These are phyloP conservation scores for Hibiscus mutabilis DNA, from an alignment of 345 rosid genomes.

Conservation along the genomic window DNA sequence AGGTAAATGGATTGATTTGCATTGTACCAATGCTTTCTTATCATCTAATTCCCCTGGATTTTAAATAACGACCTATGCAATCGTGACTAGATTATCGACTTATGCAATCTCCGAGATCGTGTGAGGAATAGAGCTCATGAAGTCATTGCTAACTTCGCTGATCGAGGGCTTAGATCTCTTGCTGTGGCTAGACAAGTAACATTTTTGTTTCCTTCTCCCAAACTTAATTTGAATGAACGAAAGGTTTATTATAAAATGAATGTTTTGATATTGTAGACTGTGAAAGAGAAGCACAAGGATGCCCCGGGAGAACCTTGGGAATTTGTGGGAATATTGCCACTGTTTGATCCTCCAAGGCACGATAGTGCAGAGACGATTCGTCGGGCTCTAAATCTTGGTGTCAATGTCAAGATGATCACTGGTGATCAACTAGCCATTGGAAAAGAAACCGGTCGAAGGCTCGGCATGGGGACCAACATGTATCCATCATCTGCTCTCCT, in stretches of 20 bases:
- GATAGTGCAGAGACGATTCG: slow-evolving; percentile 74
- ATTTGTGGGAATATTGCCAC: slow-evolving; percentile 62
- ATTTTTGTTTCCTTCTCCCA: not conserved
- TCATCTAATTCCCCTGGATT: not conserved
- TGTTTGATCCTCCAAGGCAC: slow-evolving; percentile 75
- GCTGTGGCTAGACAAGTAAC: slow-evolving; percentile 49
- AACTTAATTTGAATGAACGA: not conserved
- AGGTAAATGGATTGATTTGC: slow-evolving; percentile 26
- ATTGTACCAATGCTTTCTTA: not conserved
- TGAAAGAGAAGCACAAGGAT: slow-evolving; percentile 50
- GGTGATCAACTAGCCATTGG: slow-evolving; percentile 76
- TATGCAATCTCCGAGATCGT: slow-evolving; percentile 46
- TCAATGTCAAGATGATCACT: slow-evolving; percentile 73
- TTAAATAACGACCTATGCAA: not conserved
- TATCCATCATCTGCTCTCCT: slow-evolving; percentile 67
- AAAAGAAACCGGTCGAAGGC: slow-evolving; percentile 66
- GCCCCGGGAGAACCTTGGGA: slow-evolving; percentile 58
- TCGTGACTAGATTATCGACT: slow-evolving; percentile 35
- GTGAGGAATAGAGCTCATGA: slow-evolving; percentile 44
- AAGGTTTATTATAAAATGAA: not conserved
- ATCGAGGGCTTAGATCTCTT: slow-evolving; percentile 61
- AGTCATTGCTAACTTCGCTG: slow-evolving; percentile 62
- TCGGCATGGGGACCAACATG: slow-evolving; percentile 78
- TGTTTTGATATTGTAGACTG: slow-evolving; percentile 21
- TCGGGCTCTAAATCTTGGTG: slow-evolving; percentile 60